A percentile compares a stretch with the other conserved stretches of the same genome.
Evolutionary conservation across 768 basidiomycete species (phyloP).

Genomic region (Strobilomyces confusus): DNA sequence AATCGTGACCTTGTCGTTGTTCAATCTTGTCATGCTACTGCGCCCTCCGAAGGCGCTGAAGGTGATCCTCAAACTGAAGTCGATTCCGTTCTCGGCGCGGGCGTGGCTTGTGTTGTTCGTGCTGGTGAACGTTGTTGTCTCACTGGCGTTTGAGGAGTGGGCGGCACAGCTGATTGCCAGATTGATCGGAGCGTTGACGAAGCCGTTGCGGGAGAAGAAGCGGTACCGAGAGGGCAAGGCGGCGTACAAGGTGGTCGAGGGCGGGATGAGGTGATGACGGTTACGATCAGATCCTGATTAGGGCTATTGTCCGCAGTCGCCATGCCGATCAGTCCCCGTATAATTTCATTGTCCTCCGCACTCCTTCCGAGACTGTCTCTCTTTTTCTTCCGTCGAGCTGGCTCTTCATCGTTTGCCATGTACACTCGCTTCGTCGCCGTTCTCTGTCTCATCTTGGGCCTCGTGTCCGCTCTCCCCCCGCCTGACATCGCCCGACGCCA

Average conservation of each 20-base stretch:
- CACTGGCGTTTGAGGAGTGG: conserved; percentile 77
- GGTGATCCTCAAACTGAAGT: conserved; percentile 70
- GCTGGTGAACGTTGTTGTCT: conserved; percentile 64
- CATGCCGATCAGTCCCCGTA: conserved; percentile 14
- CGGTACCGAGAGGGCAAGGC: conserved; percentile 62
- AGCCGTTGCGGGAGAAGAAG: conserved; percentile 39
- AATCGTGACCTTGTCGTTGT: conserved; percentile 58
- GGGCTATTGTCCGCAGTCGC: conserved; percentile 6
- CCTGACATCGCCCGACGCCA: conserved; percentile 18
- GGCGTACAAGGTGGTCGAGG: conserved; percentile 85
- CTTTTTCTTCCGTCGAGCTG: conserved; percentile 28
- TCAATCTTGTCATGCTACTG: conserved; percentile 78
- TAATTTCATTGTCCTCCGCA: conserved; percentile 1
- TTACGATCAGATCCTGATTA: neutral
- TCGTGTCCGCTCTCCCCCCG: conserved; percentile 29
- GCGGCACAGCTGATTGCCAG: conserved; percentile 53
- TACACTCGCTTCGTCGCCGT: conserved; percentile 15
- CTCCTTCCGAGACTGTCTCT: neutral
- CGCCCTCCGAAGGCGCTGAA: conserved; percentile 58
- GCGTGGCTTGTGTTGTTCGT: conserved; percentile 65
- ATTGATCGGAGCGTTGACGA: conserved; percentile 45
- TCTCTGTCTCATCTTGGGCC: conserved; percentile 24
- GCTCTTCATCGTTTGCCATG: conserved; percentile 34
- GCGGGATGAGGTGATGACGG: conserved; percentile 46
- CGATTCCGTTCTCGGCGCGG: conserved; percentile 65